These are phyloP conservation scores for Bisporella sp. DNA, from an alignment of 2,329 filamentous ascomycete genomes.

Conservation along the genomic window DNA sequence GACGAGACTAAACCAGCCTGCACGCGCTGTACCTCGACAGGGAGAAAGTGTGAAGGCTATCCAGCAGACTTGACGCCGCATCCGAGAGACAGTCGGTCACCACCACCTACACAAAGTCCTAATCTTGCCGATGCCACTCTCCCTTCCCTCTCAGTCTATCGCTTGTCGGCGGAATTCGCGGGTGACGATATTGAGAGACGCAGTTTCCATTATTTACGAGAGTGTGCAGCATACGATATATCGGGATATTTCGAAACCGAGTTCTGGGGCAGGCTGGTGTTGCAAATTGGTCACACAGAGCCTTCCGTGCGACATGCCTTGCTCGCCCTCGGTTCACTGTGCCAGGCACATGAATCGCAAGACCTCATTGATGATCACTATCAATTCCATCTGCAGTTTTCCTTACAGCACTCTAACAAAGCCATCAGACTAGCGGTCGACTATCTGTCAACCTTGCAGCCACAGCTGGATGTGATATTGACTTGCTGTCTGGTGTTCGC, in stretches of 20 bases:
- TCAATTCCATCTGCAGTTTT: conserved; percentile 8
- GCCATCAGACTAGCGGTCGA: conserved; percentile 10
- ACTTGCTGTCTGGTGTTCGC: conserved; percentile 20
- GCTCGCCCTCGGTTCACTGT: conserved; percentile 12
- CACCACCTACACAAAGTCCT: no score
- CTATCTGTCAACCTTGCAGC: conserved; percentile 9
- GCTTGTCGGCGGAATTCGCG: conserved; percentile 12
- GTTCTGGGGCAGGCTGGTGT: conserved; percentile 13
- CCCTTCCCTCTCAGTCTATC: no score
- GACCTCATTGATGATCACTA: conserved; percentile 2
- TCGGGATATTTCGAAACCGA: conserved; percentile 14
- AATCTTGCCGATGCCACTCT: no score
- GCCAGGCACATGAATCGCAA: conserved; percentile 10
- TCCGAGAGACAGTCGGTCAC: background rate
- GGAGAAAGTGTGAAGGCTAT: background rate
- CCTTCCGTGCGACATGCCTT: conserved; percentile 13
- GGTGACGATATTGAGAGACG: conserved; percentile 14
- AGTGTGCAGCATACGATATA: conserved; percentile 14
- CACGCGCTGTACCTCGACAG: background rate
- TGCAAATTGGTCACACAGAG: conserved; percentile 8
- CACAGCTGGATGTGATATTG: no score
- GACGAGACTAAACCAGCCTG: background rate
- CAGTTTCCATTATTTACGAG: conserved; percentile 16
- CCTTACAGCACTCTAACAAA: conserved; percentile 16
- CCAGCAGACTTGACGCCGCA: no score